A percentile compares a stretch with the other conserved stretches of the same genome.
Conservation (phyloP, 2,329 filamentous ascomycete species). For the Ceratocystis cacaofunesta region DNA sequence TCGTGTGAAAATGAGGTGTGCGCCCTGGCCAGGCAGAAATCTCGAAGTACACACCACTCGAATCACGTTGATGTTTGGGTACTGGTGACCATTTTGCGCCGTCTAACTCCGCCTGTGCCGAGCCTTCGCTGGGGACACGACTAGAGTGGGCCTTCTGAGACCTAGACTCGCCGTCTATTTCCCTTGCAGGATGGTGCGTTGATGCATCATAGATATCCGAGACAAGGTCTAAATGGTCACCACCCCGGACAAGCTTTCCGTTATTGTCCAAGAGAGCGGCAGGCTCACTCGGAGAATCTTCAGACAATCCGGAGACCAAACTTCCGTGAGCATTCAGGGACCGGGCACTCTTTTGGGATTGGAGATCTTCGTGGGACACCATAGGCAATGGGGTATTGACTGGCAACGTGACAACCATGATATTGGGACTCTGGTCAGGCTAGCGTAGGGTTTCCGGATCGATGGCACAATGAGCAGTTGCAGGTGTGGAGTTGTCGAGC, state of each 20-base stretch:
- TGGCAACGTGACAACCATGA: neutral
- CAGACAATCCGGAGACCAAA: neutral
- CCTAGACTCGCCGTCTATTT: neutral
- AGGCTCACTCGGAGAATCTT: neutral
- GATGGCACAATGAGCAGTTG: neutral
- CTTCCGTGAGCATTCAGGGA: neutral
- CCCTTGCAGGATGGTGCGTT: neutral
- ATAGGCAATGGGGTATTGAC: constrained; percentile 2
- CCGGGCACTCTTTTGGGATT: neutral
- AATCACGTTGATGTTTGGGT: constrained; percentile 3
- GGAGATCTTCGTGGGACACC: neutral
- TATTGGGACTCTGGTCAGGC: neutral
- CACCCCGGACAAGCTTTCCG: neutral
- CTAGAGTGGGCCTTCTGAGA: neutral
- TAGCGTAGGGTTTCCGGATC: neutral
- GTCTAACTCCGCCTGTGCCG: neutral
- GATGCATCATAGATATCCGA: neutral
- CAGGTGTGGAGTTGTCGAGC: neutral
- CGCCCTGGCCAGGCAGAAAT: neutral
- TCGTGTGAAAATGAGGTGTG: constrained; percentile 1
- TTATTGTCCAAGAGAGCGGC: neutral
- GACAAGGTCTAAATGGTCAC: neutral
- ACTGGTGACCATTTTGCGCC: constrained; percentile 8
- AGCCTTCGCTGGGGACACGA: constrained; percentile 5
- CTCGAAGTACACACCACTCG: constrained; percentile 5